phyloP scores from a whole-genome alignment of 2,329 filamentous ascomycete genomes.

The Cercospora beticola region DNA sequence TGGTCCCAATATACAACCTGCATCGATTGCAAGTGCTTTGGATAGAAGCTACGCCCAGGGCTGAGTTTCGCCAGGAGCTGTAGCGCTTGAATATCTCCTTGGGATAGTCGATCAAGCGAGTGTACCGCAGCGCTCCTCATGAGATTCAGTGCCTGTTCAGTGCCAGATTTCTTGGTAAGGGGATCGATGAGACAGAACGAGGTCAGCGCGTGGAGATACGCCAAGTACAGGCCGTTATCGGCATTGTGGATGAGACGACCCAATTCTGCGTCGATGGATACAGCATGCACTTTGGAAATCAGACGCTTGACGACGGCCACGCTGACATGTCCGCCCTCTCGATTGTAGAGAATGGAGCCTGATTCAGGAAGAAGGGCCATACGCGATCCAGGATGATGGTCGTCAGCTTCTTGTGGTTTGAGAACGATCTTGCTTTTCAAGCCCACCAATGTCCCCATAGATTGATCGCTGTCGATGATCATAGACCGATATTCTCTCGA shows the following conservation, averaged over 20 bases:
- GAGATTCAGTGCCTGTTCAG: conserved; percentile 51
- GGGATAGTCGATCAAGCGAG: conserved; percentile 29
- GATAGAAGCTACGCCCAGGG: too few species aligned
- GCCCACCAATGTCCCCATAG: conserved; percentile 61
- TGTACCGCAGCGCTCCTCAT: conserved; percentile 24
- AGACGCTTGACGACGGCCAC: too few species aligned
- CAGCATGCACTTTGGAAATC: conserved; percentile 56
- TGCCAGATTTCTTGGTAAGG: conserved; percentile 60
- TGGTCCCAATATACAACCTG: too few species aligned
- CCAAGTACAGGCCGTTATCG: conserved; percentile 44
- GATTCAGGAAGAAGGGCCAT: too few species aligned
- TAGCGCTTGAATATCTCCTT: conserved; percentile 28
- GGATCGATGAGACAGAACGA: conserved; percentile 58
- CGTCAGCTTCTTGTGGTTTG: too few species aligned
- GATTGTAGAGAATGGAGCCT: too few species aligned
- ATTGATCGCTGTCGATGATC: conserved; percentile 53
- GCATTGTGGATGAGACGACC: conserved; percentile 58
- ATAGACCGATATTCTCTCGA: conserved; percentile 11
- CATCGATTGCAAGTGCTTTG: too few species aligned
- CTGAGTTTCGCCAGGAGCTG: conserved; percentile 35
- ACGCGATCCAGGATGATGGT: too few species aligned
- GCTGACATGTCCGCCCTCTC: too few species aligned
- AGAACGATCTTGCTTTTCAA: conserved; percentile 60
- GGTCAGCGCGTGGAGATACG: conserved; percentile 60
- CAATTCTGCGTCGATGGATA: conserved; percentile 56